Percentiles rank a stretch among this genome's conserved stretches.
Evolutionary conservation across 1,284 basidiomycete genomes (phyloP).

Genomic region (Trichosporon sp.): DNA sequence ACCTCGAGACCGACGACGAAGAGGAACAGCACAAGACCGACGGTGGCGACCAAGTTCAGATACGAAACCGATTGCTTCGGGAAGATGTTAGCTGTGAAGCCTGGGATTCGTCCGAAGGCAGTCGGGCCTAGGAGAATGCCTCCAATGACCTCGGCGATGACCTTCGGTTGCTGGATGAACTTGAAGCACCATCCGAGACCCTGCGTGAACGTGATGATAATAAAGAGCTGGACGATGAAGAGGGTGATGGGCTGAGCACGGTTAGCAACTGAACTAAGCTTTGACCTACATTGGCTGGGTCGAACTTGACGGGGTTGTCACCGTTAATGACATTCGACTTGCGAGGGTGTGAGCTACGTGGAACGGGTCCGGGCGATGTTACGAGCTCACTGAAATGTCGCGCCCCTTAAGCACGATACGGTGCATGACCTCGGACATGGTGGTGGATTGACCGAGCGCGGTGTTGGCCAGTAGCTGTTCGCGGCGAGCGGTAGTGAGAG

Average conservation of each 20-base stretch:
- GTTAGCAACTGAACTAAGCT: background rate
- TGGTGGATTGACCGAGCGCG: background rate
- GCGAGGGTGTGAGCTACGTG: background rate
- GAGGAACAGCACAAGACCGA: constrained; percentile 86
- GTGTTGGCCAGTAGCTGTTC: background rate
- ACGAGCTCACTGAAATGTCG: constrained; percentile 8
- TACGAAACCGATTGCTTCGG: constrained; percentile 65
- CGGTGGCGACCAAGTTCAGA: constrained; percentile 82
- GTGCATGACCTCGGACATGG: background rate
- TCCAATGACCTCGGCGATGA: constrained; percentile 81
- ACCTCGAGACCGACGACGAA: constrained; percentile 92
- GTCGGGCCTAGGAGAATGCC: constrained; percentile 74
- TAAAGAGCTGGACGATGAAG: constrained; percentile 62
- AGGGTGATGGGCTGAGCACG: constrained; percentile 61
- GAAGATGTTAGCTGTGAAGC: constrained; percentile 78
- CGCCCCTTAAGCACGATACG: background rate
- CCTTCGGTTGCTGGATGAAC: constrained; percentile 71
- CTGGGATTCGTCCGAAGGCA: constrained; percentile 63
- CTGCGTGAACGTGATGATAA: constrained; percentile 71
- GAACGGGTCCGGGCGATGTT: background rate
- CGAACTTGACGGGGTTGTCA: constrained; percentile 50
- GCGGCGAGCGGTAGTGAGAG: background rate
- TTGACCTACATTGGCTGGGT: constrained; percentile 51
- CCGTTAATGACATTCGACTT: constrained; percentile 13
- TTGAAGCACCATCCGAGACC: constrained; percentile 59